phyloP scores from a whole-genome alignment of 1,139 yeast species.

The Meyerozyma guilliermondii region DNA sequence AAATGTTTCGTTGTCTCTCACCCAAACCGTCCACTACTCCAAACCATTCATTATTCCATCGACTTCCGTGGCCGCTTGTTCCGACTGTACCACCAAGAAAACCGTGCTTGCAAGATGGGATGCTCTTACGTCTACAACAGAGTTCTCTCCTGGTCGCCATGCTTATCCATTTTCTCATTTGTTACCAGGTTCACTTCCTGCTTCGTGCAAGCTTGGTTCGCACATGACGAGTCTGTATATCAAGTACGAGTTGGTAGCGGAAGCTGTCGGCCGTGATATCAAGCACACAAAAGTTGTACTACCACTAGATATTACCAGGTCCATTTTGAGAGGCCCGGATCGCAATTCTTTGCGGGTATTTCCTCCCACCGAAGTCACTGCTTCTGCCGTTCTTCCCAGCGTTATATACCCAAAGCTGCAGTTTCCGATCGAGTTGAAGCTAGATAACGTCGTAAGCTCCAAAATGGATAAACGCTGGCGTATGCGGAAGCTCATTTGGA shows the following conservation, averaged over 20 bases:
- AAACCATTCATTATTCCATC: conserved; percentile 63
- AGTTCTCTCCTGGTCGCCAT: conserved; percentile 62
- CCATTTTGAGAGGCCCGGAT: conserved; percentile 78
- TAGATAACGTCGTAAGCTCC: conserved; percentile 66
- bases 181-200: conserved; percentile 86
- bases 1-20: conserved; percentile 57
- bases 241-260: conserved; percentile 70
- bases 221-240: conserved; percentile 52
- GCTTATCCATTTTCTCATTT: conserved; percentile 94
- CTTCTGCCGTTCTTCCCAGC: conserved; percentile 81
- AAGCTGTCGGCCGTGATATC: conserved; percentile 40
- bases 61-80: conserved; percentile 45
- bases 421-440: conserved; percentile 73
- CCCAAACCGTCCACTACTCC: conserved; percentile 63
- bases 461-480: conserved; percentile 73
- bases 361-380: conserved; percentile 91
- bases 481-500: conserved; percentile 85
- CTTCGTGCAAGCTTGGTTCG: conserved; percentile 60
- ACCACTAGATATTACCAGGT: conserved; percentile 74
- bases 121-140: conserved; percentile 54
- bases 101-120: conserved; percentile 86
- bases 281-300: conserved; percentile 36
- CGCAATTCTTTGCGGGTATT: conserved; percentile 83
- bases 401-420: conserved; percentile 84
- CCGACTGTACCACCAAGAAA: conserved; percentile 48